Conservation (phyloP, 2,329 filamentous ascomycete species). For the Talaromyces sp. region DNA sequence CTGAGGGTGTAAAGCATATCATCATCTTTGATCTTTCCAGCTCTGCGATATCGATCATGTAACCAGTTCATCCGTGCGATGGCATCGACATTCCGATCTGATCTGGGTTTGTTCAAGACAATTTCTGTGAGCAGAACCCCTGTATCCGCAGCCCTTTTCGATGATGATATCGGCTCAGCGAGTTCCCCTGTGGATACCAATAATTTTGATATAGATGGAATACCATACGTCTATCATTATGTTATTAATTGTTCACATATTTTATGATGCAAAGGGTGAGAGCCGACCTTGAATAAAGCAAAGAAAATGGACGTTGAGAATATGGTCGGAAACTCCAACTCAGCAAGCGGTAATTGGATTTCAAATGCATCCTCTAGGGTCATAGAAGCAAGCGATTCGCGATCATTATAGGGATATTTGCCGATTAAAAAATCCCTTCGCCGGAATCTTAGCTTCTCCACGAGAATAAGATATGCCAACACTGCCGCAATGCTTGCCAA, state of each 20-base stretch:
- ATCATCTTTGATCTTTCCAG: slow-evolving; percentile 57
- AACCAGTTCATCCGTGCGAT: slow-evolving; percentile 63
- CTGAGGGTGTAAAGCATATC: slow-evolving; percentile 63
- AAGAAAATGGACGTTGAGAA: background rate
- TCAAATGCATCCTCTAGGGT: background rate
- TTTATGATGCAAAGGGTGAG: too few relatives aligned
- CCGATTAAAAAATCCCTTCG: background rate
- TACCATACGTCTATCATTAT: background rate
- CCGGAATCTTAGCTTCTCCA: background rate
- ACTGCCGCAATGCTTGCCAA: too few relatives aligned
- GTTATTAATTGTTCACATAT: too few relatives aligned
- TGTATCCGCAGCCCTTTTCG: background rate
- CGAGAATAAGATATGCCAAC: background rate
- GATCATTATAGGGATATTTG: background rate
- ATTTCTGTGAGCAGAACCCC: background rate
- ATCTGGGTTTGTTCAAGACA: background rate
- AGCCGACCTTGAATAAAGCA: background rate
- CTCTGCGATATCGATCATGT: slow-evolving; percentile 55
- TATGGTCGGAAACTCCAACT: background rate
- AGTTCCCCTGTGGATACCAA: background rate
- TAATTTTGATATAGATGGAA: background rate
- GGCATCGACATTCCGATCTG: background rate
- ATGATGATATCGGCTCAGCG: background rate
- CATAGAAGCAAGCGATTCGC: background rate
- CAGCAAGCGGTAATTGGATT: background rate